phyloP scores from a whole-genome alignment of 257 asterid genomes.

The Plantago ovata region DNA sequence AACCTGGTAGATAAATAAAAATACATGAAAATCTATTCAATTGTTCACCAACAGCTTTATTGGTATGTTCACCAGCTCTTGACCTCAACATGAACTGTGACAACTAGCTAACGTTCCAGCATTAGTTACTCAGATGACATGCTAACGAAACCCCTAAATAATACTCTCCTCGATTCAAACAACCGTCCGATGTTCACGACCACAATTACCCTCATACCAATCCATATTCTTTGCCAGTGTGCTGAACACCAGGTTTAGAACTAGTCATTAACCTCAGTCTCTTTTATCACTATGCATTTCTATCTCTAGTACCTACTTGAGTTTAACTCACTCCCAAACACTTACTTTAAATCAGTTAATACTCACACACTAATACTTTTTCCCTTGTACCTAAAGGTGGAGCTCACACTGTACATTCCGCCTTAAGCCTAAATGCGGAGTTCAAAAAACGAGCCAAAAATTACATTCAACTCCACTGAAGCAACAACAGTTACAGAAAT shows the following conservation, averaged over 20 bases:
- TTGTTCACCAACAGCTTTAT: background rate
- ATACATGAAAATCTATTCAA: background rate
- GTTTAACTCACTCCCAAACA: background rate
- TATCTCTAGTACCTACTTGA: too few species aligned
- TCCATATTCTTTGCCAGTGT: background rate
- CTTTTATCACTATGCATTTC: too few species aligned
- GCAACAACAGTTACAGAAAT: background rate
- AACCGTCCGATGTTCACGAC: slow-evolving; percentile 6
- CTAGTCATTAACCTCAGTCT: too few species aligned
- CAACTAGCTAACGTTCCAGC: background rate
- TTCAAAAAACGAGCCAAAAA: too few species aligned
- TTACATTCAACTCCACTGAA: background rate
- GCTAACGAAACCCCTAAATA: slow-evolving; percentile 1
- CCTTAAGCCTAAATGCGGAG: background rate
- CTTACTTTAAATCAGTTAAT: background rate
- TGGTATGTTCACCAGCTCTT: background rate
- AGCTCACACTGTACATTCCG: background rate
- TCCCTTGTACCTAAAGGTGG: background rate
- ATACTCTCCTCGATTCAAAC: background rate
- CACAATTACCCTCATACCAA: background rate
- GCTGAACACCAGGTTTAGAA: too few species aligned
- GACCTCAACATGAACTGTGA: background rate
- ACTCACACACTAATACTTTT: background rate
- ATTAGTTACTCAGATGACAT: background rate
- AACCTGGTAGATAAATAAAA: slow-evolving; percentile 4